phyloP scores from a whole-genome alignment of 2,329 filamentous ascomycete genomes.

The Botrytis fragariae region DNA sequence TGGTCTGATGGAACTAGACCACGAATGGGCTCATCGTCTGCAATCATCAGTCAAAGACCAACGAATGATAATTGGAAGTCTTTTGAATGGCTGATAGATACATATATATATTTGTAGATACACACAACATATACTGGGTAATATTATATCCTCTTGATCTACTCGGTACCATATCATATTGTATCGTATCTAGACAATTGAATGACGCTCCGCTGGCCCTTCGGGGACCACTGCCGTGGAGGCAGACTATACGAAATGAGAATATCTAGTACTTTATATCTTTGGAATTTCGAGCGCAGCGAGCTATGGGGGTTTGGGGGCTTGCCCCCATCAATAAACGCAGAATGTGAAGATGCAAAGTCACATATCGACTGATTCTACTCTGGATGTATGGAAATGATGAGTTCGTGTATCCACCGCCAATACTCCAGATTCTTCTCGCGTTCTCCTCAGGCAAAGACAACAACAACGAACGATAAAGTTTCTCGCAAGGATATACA shows the following conservation, averaged over 20 bases:
- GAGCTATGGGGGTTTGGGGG: constrained; percentile 11
- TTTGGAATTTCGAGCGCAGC: not conserved
- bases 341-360: not conserved
- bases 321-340: not conserved
- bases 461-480: not conserved
- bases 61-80: not conserved
- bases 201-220: constrained; percentile 7
- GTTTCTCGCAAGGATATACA: not conserved
- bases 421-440: not conserved
- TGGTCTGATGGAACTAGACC: not conserved
- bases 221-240: constrained; percentile 8
- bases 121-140: not conserved
- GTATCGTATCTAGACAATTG: not conserved
- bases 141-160: not conserved
- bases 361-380: not conserved
- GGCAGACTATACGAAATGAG: not conserved
- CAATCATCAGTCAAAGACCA: not conserved
- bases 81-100: not conserved
- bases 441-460: not conserved
- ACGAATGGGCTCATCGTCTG: not conserved
- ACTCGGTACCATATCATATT: not conserved
- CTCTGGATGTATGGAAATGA: not conserved
- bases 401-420: not conserved
- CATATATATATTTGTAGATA: not conserved
- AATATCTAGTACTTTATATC: not conserved